Percentiles rank a stretch among this genome's conserved stretches.
Evolutionary conservation across 352 stramenopile species (phyloP).

Genomic region (Aphanomyces astaci): DNA sequence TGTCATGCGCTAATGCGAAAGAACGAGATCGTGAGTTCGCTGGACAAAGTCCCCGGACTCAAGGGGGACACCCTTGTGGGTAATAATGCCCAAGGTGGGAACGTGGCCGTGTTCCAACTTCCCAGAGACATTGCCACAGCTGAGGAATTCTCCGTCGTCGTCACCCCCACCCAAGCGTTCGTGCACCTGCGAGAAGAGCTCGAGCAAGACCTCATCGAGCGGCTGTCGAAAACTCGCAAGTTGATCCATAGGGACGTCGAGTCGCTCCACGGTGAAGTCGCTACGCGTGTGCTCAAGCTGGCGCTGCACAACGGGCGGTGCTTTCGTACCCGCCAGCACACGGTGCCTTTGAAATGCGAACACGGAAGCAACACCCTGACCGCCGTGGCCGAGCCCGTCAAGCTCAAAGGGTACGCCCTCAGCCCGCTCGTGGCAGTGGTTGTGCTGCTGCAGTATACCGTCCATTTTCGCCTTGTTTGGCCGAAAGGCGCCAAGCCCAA

Average conservation of each 20-base stretch:
- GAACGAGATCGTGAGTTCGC: conserved; percentile 80
- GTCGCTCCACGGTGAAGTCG: conserved; percentile 55
- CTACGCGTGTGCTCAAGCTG: conserved; percentile 70
- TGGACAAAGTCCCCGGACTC: conserved; percentile 68
- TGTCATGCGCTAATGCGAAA: conserved; percentile 64
- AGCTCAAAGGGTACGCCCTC: conserved; percentile 66
- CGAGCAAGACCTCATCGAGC: conserved; percentile 51
- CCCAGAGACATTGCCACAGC: conserved; percentile 24
- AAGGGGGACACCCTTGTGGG: conserved; percentile 54
- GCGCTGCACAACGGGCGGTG: conserved; percentile 84
- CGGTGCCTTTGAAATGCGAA: conserved; percentile 56
- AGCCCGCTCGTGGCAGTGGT: conserved; percentile 74
- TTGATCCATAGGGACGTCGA: conserved; percentile 41
- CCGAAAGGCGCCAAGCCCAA: conserved; percentile 43
- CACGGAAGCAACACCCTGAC: conserved; percentile 60
- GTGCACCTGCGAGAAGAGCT: conserved; percentile 67
- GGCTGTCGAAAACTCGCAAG: conserved; percentile 55
- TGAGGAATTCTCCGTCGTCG: conserved; percentile 49
- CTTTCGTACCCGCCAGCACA: conserved; percentile 59
- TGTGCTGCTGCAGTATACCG: conserved; percentile 78
- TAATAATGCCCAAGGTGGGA: not conserved
- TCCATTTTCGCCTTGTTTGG: conserved; percentile 73
- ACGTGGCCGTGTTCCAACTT: conserved; percentile 5
- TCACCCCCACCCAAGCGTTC: conserved; percentile 42
- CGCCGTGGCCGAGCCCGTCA: conserved; percentile 39